Conservation (phyloP, 2,329 filamentous ascomycete species). For the Colletotrichum higginsianum region DNA sequence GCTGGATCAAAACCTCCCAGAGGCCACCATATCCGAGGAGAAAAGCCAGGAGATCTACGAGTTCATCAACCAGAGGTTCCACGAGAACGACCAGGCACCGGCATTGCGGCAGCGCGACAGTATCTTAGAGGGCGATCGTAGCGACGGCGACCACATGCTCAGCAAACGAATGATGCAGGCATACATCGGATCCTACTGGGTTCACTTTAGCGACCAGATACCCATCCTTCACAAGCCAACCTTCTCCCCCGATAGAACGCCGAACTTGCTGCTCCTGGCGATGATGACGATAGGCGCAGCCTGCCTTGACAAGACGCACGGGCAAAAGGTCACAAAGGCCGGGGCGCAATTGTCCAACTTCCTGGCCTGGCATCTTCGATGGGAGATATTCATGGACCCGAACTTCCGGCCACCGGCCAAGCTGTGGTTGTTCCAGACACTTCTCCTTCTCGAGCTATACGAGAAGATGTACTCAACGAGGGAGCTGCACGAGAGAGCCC, state of each 20-base stretch:
- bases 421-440: slow-evolving; percentile 94
- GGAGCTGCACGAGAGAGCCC: slow-evolving; percentile 91
- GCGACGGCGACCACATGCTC: slow-evolving; percentile 75
- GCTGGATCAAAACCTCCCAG: slow-evolving; percentile 83
- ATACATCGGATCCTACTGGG: slow-evolving; percentile 95
- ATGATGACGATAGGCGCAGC: slow-evolving; percentile 95
- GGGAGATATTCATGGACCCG: slow-evolving; percentile 93
- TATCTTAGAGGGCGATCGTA: slow-evolving; percentile 84
- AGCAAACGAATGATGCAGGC: slow-evolving; percentile 96
- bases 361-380: slow-evolving; percentile 91
- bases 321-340: slow-evolving; percentile 78
- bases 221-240: slow-evolving; percentile 96
- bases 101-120: slow-evolving; percentile 82
- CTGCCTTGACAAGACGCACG: slow-evolving; percentile 87
- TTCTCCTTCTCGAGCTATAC: slow-evolving; percentile 91
- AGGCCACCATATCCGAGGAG: slow-evolving; percentile 86
- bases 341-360: slow-evolving; percentile 92
- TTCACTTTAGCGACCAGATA: slow-evolving; percentile 93
- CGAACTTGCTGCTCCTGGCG: slow-evolving; percentile 85
- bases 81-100: slow-evolving; percentile 82
- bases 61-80: slow-evolving; percentile 85
- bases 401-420: slow-evolving; percentile 94
- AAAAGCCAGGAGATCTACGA: slow-evolving; percentile 89
- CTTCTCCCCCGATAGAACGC: slow-evolving; percentile 89
- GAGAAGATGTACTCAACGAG: slow-evolving; percentile 98